A percentile compares a stretch with the other conserved stretches of the same genome.
These are phyloP conservation scores for Solanum chmielewskii DNA, from an alignment of 257 asterid species.

Conservation along the genomic window DNA sequence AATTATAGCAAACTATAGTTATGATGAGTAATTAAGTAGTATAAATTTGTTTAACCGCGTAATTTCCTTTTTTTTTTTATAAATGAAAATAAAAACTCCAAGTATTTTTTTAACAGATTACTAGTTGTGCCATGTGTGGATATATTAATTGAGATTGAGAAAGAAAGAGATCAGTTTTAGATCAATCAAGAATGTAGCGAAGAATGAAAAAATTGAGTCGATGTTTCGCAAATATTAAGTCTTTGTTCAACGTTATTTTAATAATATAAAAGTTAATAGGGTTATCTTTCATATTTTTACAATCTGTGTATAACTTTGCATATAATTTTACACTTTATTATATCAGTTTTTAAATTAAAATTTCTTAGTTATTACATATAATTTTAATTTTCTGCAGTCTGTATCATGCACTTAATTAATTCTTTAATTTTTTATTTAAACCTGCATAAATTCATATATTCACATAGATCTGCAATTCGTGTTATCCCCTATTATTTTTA, in stretches of 20 bases:
- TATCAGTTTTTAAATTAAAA: not conserved
- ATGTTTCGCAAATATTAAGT: not conserved
- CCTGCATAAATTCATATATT: too few species aligned
- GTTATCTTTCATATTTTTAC: not conserved
- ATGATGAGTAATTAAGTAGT: too few species aligned
- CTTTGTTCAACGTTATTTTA: not conserved
- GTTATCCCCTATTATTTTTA: too few species aligned
- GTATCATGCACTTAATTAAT: not conserved
- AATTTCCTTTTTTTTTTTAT: not conserved
- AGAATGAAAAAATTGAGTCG: not conserved
- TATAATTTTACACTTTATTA: not conserved
- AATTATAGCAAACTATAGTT: too few species aligned
- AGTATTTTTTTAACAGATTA: not conserved
- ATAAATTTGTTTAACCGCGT: too few species aligned
- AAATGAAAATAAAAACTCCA: not conserved
- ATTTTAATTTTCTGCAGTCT: not conserved
- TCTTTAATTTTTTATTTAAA: not conserved
- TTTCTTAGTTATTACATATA: not conserved
- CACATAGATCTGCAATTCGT: too few species aligned
- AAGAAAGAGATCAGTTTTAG: not conserved
- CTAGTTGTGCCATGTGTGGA: not conserved
- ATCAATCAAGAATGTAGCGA: not conserved
- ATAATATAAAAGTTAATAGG: not conserved
- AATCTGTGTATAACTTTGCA: not conserved
- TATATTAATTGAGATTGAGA: not conserved